Evolutionary conservation across 2,329 filamentous ascomycete genomes (phyloP).

Genomic region (Sarocladium strictum): DNA sequence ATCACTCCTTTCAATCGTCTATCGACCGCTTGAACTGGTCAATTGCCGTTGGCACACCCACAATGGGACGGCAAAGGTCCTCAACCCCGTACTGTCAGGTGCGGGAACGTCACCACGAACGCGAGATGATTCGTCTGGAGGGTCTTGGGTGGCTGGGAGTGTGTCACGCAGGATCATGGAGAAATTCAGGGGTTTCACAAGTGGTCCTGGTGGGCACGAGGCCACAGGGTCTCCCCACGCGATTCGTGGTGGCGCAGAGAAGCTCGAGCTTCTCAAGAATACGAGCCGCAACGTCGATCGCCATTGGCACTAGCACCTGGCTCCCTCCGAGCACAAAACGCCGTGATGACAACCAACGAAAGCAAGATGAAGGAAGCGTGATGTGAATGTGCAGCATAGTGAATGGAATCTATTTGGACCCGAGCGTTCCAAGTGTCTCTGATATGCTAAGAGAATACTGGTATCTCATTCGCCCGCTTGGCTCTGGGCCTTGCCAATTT

Average conservation of each 20-base stretch:
- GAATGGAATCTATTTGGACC: conserved; percentile 1
- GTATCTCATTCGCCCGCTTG: not conserved
- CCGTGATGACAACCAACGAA: not conserved
- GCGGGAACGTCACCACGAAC: too few species aligned
- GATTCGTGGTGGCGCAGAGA: conserved; percentile 1
- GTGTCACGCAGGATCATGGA: not conserved
- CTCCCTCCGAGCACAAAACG: not conserved
- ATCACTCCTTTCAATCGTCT: too few species aligned
- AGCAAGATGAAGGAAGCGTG: not conserved
- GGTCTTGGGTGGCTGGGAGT: not conserved
- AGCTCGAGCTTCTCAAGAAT: not conserved
- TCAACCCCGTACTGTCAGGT: too few species aligned
- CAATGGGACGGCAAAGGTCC: too few species aligned
- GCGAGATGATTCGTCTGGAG: too few species aligned
- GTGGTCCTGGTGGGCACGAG: not conserved
- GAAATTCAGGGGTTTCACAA: not conserved
- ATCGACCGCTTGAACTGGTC: too few species aligned
- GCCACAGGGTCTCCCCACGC: not conserved
- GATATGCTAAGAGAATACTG: not conserved
- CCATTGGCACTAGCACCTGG: not conserved
- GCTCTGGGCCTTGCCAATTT: too few species aligned
- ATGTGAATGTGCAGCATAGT: not conserved
- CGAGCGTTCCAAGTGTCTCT: not conserved
- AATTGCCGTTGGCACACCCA: too few species aligned
- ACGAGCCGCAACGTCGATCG: conserved; percentile 1